Conservation (phyloP, 1,139 yeast genomes). For the Yamadazyma conglobata region DNA sequence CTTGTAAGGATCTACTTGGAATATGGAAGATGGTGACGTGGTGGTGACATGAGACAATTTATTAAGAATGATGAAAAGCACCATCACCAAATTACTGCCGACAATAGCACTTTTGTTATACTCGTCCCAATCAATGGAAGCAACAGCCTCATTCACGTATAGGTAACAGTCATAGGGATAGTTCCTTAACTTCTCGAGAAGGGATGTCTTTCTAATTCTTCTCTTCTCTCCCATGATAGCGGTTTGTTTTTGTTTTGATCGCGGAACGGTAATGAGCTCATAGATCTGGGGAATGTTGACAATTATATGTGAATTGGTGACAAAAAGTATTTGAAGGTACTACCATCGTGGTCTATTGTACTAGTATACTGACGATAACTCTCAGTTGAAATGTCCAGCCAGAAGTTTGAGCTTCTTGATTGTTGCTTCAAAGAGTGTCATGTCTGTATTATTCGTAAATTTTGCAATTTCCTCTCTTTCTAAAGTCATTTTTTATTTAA, state of each 20-base stretch:
- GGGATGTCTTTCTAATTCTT: conserved; percentile 28
- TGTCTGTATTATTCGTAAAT: too few relatives aligned
- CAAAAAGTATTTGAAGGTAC: too few relatives aligned
- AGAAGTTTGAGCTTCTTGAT: too few relatives aligned
- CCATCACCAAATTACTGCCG: conserved; percentile 35
- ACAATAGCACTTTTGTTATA: conserved; percentile 38
- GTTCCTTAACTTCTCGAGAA: conserved; percentile 38
- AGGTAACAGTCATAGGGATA: conserved; percentile 58
- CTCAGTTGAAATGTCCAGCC: too few relatives aligned
- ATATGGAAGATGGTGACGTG: conserved; percentile 12
- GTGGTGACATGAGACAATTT: conserved; percentile 14
- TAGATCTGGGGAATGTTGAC: too few relatives aligned
- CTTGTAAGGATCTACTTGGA: conserved; percentile 9
- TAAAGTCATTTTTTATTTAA: too few relatives aligned
- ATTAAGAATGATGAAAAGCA: conserved; percentile 18
- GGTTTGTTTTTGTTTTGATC: neutral
- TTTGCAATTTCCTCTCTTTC: too few relatives aligned
- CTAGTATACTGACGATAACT: too few relatives aligned
- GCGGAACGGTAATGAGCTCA: too few relatives aligned
- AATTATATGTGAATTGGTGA: too few relatives aligned
- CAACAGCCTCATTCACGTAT: conserved; percentile 49
- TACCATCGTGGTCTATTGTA: too few relatives aligned
- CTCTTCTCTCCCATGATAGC: conserved; percentile 11
- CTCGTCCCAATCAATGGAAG: conserved; percentile 65
- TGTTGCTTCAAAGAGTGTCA: too few relatives aligned